These are phyloP conservation scores for Tripterygium wilfordii DNA, from an alignment of 177 flowering plant species.

Conservation along the genomic window DNA sequence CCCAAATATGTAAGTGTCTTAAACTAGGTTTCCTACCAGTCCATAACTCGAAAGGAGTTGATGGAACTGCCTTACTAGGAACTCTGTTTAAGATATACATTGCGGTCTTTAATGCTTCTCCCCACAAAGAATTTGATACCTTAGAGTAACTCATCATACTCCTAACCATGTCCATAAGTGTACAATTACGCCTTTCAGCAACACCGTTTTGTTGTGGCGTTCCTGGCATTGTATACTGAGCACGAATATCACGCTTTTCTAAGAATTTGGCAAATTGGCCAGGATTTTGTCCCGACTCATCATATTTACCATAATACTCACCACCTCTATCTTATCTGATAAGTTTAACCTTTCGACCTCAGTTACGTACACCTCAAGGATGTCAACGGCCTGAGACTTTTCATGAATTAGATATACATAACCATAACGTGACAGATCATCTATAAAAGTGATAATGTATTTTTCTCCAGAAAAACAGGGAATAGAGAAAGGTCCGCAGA, in stretches of 20 bases:
- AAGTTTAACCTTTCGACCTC: neutral
- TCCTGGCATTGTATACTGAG: neutral
- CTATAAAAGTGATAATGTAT: neutral
- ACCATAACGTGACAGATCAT: neutral
- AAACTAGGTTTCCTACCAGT: neutral
- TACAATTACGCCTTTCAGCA: neutral
- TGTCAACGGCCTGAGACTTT: neutral
- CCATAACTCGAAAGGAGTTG: no score
- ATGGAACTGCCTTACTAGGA: no score
- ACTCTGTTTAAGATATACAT: neutral
- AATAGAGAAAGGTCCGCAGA: neutral
- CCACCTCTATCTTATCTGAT: neutral
- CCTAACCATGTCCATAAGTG: neutral
- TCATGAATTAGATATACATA: slow-evolving; percentile 1
- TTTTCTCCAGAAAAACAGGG: neutral
- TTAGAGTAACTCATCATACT: neutral
- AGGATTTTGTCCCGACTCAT: neutral
- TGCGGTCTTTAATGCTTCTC: neutral
- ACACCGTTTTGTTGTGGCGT: slow-evolving; percentile 3
- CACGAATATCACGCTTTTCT: neutral
- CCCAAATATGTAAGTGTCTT: neutral
- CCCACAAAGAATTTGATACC: neutral
- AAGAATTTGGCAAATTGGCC: neutral
- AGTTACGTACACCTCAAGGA: neutral
- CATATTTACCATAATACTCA: no score